Evolutionary conservation across 257 asterid genomes (phyloP), one percentile per base, ranked within the genome.

Genomic region (Jaltomata sinuosa): DNA sequence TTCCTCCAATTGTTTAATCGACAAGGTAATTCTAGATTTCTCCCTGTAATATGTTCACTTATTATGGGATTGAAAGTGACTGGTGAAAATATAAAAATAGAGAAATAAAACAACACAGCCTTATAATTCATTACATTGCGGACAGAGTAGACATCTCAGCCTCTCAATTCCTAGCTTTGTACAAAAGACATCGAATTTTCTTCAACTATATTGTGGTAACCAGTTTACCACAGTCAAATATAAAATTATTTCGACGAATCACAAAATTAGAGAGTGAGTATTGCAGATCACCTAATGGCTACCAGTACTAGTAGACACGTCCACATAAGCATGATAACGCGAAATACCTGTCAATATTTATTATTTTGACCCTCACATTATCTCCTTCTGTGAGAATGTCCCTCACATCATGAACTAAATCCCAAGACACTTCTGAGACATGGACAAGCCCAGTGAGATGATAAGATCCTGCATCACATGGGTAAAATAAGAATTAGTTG

Each of bases 361-460:
- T 80, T 80, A 94, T 74, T 91, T 94, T 96, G 84, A 93, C 98
- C 79, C 89, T 92, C 92, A 93, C 96, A 86, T 91, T 88, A 42
- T 96, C 98, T 49, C 98, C 98, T 89, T 89, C 98, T 1, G 92
- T 72, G 53, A 96, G 91, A 81, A 94, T 83, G 72, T 96, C 99
- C 82, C 98, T 92, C 21, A 88, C 94, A 59, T 96, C 98, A 79
- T 93, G 99, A 83, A 96, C 97, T 83, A 94, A 89, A 90, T 96
- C 99, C 99, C 99, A 96, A 3, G 99, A 96, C 52, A 96, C 98
- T 88, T 96, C 99, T 6, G 99, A 96, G 87, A 94, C 91, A 85
- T 96, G 99, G 79, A 96, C 97, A 67, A 94, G 93, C 68, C 99
- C 99, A 1, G 99, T 93, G 84, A 96, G 93, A 87, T 93, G 90